A percentile compares a stretch with the other conserved stretches of the same genome.
Evolutionary conservation across 805 yeast species (phyloP).

Genomic region (Zygosaccharomyces gambellarensis): DNA sequence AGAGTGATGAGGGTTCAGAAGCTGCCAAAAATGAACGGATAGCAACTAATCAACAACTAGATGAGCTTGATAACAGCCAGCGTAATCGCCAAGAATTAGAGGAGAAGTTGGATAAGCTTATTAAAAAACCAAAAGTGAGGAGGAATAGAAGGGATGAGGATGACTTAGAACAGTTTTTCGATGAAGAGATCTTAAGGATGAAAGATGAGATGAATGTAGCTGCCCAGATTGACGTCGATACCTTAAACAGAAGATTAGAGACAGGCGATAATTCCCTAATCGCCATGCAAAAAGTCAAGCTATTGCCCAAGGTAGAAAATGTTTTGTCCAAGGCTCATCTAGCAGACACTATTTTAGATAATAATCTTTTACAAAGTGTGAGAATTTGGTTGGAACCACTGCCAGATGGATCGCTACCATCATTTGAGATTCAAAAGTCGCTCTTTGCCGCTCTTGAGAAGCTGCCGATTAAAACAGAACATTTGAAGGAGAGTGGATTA

Average conservation of each 20-base stretch:
- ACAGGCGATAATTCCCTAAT: constrained; percentile 34
- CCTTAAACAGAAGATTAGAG: constrained; percentile 41
- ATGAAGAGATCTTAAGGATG: constrained; percentile 75
- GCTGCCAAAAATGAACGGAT: constrained; percentile 7
- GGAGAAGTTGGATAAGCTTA: constrained; percentile 69
- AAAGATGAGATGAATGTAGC: constrained; percentile 88
- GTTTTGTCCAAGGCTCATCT: constrained; percentile 75
- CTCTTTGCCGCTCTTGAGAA: constrained; percentile 67
- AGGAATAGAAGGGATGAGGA: constrained; percentile 78
- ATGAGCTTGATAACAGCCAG: constrained; percentile 26
- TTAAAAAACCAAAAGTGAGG: constrained; percentile 59
- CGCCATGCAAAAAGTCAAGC: constrained; percentile 62
- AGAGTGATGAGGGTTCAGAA: constrained; percentile 15
- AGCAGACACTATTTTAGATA: constrained; percentile 90
- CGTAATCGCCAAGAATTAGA: constrained; percentile 74
- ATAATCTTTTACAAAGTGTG: constrained; percentile 86
- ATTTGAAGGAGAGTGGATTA: constrained; percentile 86
- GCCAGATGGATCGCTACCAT: constrained; percentile 97
- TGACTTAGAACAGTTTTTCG: constrained; percentile 92
- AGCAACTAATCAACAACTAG: constrained; percentile 26
- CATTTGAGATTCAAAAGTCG: constrained; percentile 90
- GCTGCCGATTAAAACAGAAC: constrained; percentile 92
- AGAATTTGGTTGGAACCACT: constrained; percentile 97
- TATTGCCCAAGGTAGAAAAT: constrained; percentile 73
- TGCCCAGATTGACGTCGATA: constrained; percentile 67